Evolutionary conservation across 371 early-diverging fungal species (phyloP), one percentile per base, ranked within the genome.

Genomic region (Conidiobolus coronatus): DNA sequence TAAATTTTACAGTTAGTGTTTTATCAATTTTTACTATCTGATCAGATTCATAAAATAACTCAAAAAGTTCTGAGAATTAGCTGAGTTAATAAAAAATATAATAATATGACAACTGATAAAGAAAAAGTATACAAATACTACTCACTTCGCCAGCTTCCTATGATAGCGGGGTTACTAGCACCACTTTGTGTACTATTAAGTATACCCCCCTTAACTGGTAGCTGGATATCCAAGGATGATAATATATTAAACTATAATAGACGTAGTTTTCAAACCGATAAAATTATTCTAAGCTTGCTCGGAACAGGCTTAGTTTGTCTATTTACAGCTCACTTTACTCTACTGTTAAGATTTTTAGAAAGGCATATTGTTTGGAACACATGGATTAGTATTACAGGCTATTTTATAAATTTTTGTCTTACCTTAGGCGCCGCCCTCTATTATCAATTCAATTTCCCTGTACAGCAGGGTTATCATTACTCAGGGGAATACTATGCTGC

Each of bases 141-240:
- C 20, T 29, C 29, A 5, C 29, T 29, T 5, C 29, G 29, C 29
- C 29, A 29, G 9, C 3, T 47, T 7, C 48, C 48, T 8, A 47
- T 40, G 38, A 7, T 47, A n/a, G 48, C 36, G 2, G 48, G 48
- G 13, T n/a, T 37, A 14, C 21, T 47, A 6, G 8, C 19, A 7
- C 48, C 48, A 13, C 9, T 47, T 2, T 47, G 37, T 18, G 36
- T 47, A 13, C 13, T 47, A 38, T 19, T 47, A 23, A 20, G 21
- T 21, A 23, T 47, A 2, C 48, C 48, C 7, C 40, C 40, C 8
- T 39, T 47, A 24, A 47, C 40, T 39, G 48, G 48, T 17, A 17
- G 18, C 24, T 47, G 48, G 48, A 24, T 36, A 39, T 23, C 15
- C 7, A 12, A 23, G 2, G 37, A 47, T 17, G 17, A 29, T 29